phyloP scores from a whole-genome alignment of 495 filamentous ascomycete species.

The Mytilinidion resinicola region DNA sequence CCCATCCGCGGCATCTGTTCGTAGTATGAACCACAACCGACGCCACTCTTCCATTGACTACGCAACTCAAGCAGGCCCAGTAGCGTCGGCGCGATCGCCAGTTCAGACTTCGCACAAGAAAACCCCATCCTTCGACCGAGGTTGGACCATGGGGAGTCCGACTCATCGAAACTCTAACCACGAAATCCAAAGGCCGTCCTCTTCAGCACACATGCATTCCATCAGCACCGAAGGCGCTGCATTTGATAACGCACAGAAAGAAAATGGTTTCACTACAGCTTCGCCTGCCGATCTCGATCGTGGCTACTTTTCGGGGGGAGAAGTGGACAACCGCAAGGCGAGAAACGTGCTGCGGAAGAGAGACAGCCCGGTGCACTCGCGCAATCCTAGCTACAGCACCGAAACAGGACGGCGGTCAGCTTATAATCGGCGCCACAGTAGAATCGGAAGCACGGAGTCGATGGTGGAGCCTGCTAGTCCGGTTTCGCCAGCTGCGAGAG shows the following conservation, averaged over 20 bases:
- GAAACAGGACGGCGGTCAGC: slow-evolving; percentile 17
- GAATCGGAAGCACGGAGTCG: slow-evolving; percentile 31
- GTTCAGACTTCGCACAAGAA: slow-evolving; percentile 56
- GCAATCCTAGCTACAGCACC: slow-evolving; percentile 29
- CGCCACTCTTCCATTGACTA: slow-evolving; percentile 82
- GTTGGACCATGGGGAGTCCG: slow-evolving; percentile 70
- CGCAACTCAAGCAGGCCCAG: slow-evolving; percentile 17
- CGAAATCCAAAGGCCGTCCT: slow-evolving; percentile 13
- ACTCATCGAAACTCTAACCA: slow-evolving; percentile 25
- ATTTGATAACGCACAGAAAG: slow-evolving; percentile 11
- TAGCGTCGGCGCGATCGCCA: slow-evolving; percentile 7
- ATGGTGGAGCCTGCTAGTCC: slow-evolving; percentile 39
- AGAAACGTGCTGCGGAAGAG: slow-evolving; percentile 80
- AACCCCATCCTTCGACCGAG: slow-evolving; percentile 79
- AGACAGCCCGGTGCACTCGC: slow-evolving; percentile 37
- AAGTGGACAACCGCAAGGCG: slow-evolving; percentile 62
- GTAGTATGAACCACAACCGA: slow-evolving; percentile 77
- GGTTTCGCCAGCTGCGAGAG: slow-evolving; percentile 21
- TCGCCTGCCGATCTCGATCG: slow-evolving; percentile 61
- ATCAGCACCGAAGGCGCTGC: slow-evolving; percentile 27
- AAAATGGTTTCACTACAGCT: slow-evolving; percentile 22
- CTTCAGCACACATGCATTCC: slow-evolving; percentile 31
- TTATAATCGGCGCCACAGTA: slow-evolving; percentile 25
- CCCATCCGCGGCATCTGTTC: slow-evolving; percentile 73
- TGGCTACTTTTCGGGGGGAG: slow-evolving; percentile 89